A percentile compares a stretch with the other conserved stretches of the same genome.
These are phyloP conservation scores for Austroboletus novae-zelandiae DNA, from an alignment of 1,284 basidiomycete species.

Conservation along the genomic window DNA sequence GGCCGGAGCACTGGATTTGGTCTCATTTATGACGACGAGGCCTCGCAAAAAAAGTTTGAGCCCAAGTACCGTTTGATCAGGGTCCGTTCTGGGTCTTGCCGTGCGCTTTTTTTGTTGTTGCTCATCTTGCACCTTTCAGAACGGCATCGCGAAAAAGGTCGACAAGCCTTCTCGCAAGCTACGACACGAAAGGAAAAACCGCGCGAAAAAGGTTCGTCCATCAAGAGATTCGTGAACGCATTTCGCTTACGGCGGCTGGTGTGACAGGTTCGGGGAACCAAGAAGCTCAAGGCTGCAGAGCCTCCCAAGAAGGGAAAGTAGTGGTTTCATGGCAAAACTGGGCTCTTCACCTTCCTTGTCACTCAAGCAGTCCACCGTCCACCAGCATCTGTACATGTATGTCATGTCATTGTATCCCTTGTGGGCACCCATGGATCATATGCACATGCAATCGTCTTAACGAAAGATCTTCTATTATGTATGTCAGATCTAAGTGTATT, in stretches of 20 bases:
- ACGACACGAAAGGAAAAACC: slow-evolving; percentile 99
- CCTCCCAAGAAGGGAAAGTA: slow-evolving; percentile 86
- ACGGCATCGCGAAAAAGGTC: slow-evolving; percentile 81
- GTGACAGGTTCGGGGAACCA: slow-evolving; percentile 82
- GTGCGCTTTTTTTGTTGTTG: not conserved
- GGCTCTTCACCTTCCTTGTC: slow-evolving; percentile 27
- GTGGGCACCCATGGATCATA: slow-evolving; percentile 41
- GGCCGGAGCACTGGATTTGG: slow-evolving; percentile 97
- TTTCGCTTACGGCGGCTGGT: slow-evolving; percentile 7
- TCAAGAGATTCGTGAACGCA: slow-evolving; percentile 13
- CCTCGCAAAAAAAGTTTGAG: slow-evolving; percentile 95
- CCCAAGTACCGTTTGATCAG: slow-evolving; percentile 94
- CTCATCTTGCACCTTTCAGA: slow-evolving; percentile 45
- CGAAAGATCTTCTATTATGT: slow-evolving; percentile 33
- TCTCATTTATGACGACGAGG: slow-evolving; percentile 97
- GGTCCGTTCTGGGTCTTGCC: slow-evolving; percentile 49
- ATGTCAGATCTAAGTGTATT: slow-evolving; percentile 31
- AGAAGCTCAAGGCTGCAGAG: slow-evolving; percentile 91
- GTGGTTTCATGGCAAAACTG: slow-evolving; percentile 6
- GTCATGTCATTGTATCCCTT: slow-evolving; percentile 38
- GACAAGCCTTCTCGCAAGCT: slow-evolving; percentile 95
- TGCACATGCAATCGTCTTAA: slow-evolving; percentile 41
- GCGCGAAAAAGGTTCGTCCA: slow-evolving; percentile 84
- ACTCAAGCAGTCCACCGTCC: slow-evolving; percentile 39
- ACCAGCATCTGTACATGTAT: slow-evolving; percentile 40